phyloP scores from a whole-genome alignment of 257 asterid genomes.

The Primulina tabacum region DNA sequence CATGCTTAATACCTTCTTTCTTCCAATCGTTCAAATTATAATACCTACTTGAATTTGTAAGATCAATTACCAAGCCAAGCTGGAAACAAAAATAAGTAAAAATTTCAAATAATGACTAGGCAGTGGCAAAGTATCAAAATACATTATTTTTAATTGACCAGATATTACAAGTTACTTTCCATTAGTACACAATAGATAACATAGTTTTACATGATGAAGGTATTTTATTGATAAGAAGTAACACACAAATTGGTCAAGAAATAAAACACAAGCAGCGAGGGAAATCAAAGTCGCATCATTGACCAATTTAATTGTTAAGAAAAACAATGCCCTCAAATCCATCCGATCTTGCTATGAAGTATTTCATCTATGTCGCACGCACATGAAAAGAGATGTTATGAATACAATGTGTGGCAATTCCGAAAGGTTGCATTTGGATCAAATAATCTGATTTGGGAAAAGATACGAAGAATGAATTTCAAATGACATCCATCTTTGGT shows the following conservation, averaged over 20 bases:
- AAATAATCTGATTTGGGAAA: too few relatives aligned
- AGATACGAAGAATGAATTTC: too few relatives aligned
- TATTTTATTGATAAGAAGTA: conserved; percentile 10
- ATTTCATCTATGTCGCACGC: not conserved
- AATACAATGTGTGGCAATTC: not conserved
- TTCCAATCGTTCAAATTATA: conserved; percentile 62
- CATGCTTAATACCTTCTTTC: conserved; percentile 88
- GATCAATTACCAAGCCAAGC: conserved; percentile 97
- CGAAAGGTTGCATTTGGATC: too few relatives aligned
- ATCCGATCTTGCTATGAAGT: not conserved
- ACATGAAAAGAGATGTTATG: not conserved
- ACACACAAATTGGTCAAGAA: not conserved
- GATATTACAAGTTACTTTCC: not conserved
- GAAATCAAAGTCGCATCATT: not conserved
- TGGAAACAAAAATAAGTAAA: conserved; percentile 47
- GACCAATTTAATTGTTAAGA: not conserved
- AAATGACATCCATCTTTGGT: too few relatives aligned
- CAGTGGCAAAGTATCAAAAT: conserved; percentile 11
- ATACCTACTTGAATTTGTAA: conserved; percentile 87
- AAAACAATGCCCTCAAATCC: not conserved
- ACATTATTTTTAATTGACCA: conserved; percentile 13
- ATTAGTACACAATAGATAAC: too few relatives aligned
- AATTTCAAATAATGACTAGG: conserved; percentile 21
- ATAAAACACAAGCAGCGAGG: not conserved
- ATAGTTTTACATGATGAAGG: too few relatives aligned